Conservation (phyloP, 768 basidiomycete species). For the Phanerochaete carnosa region DNA sequence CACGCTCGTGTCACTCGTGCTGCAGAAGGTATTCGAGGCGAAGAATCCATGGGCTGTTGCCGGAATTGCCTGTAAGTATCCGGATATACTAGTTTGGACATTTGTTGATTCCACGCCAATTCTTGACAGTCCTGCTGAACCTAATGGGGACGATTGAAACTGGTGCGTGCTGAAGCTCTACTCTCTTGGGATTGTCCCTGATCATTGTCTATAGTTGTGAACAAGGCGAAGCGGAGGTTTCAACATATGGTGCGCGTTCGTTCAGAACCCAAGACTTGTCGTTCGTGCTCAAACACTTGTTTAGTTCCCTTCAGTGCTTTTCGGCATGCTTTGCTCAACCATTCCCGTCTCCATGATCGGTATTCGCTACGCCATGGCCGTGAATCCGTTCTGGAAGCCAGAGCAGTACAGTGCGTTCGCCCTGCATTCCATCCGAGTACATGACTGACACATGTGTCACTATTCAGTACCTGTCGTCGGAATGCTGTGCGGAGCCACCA, state of each 20-base stretch:
- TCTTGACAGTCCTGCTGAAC: constrained; percentile 57
- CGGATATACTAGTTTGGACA: not conserved
- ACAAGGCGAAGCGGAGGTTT: constrained; percentile 75
- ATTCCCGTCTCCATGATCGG: constrained; percentile 63
- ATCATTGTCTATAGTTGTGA: constrained; percentile 49
- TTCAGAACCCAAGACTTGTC: constrained; percentile 36
- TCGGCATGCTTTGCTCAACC: constrained; percentile 10
- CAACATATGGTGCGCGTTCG: constrained; percentile 63
- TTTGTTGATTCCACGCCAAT: too few species aligned
- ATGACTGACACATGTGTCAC: not conserved
- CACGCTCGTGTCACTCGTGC: constrained; percentile 62
- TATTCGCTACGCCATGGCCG: constrained; percentile 68
- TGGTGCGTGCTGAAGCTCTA: constrained; percentile 40
- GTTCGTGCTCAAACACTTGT: not conserved
- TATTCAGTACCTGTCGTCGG: constrained; percentile 73
- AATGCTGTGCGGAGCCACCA: constrained; percentile 81
- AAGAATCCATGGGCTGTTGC: constrained; percentile 73
- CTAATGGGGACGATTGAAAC: constrained; percentile 75
- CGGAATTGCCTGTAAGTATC: constrained; percentile 63
- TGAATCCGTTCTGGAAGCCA: constrained; percentile 80
- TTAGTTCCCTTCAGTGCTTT: constrained; percentile 10
- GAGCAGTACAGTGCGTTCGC: constrained; percentile 67
- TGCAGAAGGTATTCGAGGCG: constrained; percentile 74
- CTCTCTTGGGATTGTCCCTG: not conserved
- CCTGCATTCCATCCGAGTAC: not conserved